Base-by-base conservation (phyloP, 192 early-diverging fungal genomes). In the Coemansia sp. region DNA sequence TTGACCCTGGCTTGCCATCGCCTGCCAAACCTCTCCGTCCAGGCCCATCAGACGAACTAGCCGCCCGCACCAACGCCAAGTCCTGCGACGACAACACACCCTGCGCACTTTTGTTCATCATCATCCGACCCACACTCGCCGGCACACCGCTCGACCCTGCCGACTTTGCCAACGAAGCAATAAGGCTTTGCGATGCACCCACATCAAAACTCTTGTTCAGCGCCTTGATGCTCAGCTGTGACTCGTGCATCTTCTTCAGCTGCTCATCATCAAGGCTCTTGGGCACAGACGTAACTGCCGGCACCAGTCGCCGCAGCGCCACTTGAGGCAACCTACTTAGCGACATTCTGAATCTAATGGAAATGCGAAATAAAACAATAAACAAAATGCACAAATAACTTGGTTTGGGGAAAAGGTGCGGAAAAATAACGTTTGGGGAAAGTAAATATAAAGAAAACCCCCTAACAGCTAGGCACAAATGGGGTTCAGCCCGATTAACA, bases 221-320 rank as follows among this genome's bases (percentile, higher is more conserved):
- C 35, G 57, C 27, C 66, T 66, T 71, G 58, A 12, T 54, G 55
- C 53, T 57, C 21, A 63, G 63, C 56, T 82, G 79, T 22, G 65
- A 67, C 47, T 82, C 79, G 2, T 76, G 52, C 11, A 76, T 69
- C 67, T 82, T 75, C 49, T 82, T 82, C 17, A 82, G 61, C 64
- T 82, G 79, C 57, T 82, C 79, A 57, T 82, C 79, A 67, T 82
- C 79, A 12, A 76, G 54, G 49, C 69, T 82, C 73, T 76, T 82
- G 21, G 79, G 79, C 63, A 76, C 70, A 3, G 67, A 70, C 15
- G 79, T 66, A 17, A 82, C 72, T 7, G 79, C 79, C 19, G 79
- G 79, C 52, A 82, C 59, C 19, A 82, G 66, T 41, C 79, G 79
- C 22, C 79, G 79, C 69, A 82, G 49, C n/a, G 79, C 79, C 15